These are phyloP conservation scores for Nemania sp. DNA, from an alignment of 2,329 filamentous ascomycete species.

Conservation along the genomic window DNA sequence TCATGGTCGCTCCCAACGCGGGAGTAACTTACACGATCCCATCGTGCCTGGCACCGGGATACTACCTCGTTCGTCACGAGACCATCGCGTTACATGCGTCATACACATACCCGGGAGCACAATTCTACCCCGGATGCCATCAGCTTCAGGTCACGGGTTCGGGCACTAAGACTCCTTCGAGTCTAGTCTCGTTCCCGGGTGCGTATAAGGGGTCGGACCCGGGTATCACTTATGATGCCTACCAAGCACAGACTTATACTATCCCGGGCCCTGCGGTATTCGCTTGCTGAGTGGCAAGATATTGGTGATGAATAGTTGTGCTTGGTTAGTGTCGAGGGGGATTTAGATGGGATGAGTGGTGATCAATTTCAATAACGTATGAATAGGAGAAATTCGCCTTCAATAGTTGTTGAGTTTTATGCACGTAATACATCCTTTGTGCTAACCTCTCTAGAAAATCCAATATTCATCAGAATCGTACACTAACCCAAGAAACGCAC, in stretches of 20 bases:
- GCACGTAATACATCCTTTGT: neutral
- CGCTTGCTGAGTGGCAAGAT: slow-evolving; percentile 54
- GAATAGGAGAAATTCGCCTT: neutral
- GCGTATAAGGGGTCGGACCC: slow-evolving; percentile 63
- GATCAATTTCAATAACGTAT: neutral
- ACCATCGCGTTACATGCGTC: slow-evolving; percentile 66
- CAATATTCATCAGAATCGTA: neutral
- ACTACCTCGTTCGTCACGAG: slow-evolving; percentile 70
- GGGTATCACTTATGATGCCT: slow-evolving; percentile 65
- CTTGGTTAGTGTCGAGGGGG: neutral
- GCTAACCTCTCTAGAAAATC: neutral
- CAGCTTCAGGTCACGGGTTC: slow-evolving; percentile 66
- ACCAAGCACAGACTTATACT: slow-evolving; percentile 59
- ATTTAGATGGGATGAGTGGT: neutral
- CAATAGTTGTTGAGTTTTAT: neutral
- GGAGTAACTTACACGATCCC: slow-evolving; percentile 66
- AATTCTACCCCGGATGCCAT: slow-evolving; percentile 70
- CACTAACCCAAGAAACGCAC: neutral
- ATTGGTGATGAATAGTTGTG: neutral
- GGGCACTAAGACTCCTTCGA: slow-evolving; percentile 57
- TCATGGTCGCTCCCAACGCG: slow-evolving; percentile 59
- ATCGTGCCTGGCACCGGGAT: slow-evolving; percentile 62
- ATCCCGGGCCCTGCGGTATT: slow-evolving; percentile 63
- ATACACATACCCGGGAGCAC: slow-evolving; percentile 57
- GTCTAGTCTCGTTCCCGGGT: slow-evolving; percentile 64